phyloP scores from a whole-genome alignment of 805 yeast genomes.

The Yarrowia deformans region DNA sequence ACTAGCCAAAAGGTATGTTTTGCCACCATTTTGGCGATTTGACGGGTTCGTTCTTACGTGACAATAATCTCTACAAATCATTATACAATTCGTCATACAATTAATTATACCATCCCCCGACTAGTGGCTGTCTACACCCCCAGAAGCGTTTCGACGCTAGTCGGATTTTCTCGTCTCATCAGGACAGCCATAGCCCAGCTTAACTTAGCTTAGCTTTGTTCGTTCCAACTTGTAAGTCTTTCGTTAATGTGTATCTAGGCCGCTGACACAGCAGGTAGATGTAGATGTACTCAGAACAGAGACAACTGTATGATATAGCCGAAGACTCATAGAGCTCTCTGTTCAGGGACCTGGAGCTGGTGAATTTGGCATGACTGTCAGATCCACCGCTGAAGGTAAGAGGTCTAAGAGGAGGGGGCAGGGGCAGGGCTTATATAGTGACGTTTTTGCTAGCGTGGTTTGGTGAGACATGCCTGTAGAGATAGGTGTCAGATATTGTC shows the following conservation, averaged over 20 bases:
- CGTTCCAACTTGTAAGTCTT: background rate
- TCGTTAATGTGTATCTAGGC: background rate
- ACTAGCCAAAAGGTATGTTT: too few relatives aligned
- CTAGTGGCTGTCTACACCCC: constrained; percentile 21
- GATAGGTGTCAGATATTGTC: too few relatives aligned
- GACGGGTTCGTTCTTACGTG: too few relatives aligned
- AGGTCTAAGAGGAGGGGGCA: background rate
- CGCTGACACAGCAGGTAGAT: background rate
- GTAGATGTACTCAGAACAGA: background rate
- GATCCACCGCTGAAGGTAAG: background rate
- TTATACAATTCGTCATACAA: too few relatives aligned
- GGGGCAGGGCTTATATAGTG: background rate
- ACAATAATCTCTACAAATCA: too few relatives aligned
- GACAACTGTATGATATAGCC: background rate
- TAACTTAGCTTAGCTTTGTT: too few relatives aligned
- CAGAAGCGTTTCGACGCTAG: constrained; percentile 18
- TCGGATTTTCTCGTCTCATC: background rate
- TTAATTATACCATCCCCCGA: too few relatives aligned
- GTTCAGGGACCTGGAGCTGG: background rate
- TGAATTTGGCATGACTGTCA: background rate
- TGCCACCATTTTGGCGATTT: too few relatives aligned
- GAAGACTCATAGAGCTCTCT: background rate
- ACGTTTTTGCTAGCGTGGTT: too few relatives aligned
- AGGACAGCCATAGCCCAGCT: constrained; percentile 17
- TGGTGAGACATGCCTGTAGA: too few relatives aligned